These are phyloP conservation scores for Breynia disticha DNA, from an alignment of 441 rosid genomes.

Conservation along the genomic window DNA sequence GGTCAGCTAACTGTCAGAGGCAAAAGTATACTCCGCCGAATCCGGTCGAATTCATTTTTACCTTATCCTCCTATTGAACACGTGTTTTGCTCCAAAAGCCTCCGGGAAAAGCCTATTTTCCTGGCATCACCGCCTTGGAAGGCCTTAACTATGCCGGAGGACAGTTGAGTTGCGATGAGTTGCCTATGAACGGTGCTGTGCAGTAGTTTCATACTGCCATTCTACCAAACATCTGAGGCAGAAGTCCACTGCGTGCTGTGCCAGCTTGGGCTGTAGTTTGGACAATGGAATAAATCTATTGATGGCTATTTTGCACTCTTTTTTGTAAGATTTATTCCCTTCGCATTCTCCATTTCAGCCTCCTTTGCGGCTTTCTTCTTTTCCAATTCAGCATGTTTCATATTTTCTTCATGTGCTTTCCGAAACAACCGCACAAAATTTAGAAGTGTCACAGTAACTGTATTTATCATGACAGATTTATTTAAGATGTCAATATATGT, in stretches of 20 bases:
- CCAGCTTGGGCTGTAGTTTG: not conserved
- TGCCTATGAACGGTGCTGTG: constrained; percentile 16
- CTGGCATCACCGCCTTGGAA: constrained; percentile 11
- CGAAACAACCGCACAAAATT: constrained; percentile 82
- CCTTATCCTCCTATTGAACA: constrained; percentile 6
- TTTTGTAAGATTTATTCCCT: constrained; percentile 53
- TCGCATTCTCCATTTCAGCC: constrained; percentile 82
- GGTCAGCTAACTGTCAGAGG: too few species aligned
- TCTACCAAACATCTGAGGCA: constrained; percentile 12
- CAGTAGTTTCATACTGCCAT: constrained; percentile 14
- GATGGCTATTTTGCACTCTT: constrained; percentile 42
- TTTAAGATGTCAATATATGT: constrained; percentile 4
- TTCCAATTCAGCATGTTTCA: constrained; percentile 83
- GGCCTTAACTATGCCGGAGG: constrained; percentile 5
- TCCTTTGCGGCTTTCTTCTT: constrained; percentile 89
- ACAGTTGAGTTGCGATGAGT: not conserved
- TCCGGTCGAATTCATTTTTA: not conserved
- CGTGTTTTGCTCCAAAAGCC: constrained; percentile 15
- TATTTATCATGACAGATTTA: constrained; percentile 20
- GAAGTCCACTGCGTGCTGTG: constrained; percentile 7
- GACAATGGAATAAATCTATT: constrained; percentile 12
- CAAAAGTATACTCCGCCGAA: constrained; percentile 2
- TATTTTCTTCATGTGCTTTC: constrained; percentile 89
- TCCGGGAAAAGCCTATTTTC: constrained; percentile 11
- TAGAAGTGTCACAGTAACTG: constrained; percentile 84